These are phyloP conservation scores for Collybia mongolica DNA, from an alignment of 768 basidiomycete genomes.

Conservation along the genomic window DNA sequence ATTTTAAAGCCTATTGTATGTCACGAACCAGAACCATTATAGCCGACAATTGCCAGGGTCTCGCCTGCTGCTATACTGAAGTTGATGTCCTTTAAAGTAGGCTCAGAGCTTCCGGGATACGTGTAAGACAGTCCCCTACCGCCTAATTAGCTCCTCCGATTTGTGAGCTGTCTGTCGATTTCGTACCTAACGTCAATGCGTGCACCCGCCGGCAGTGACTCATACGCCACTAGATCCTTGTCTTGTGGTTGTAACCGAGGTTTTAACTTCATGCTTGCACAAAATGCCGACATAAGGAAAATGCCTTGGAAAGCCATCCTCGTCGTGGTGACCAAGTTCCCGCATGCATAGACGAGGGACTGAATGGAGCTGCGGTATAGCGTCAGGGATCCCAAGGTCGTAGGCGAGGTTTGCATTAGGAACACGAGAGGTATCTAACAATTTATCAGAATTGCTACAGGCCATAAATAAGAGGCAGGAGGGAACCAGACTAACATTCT, in stretches of 20 bases:
- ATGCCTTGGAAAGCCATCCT: constrained; percentile 83
- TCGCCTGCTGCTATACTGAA: constrained; percentile 74
- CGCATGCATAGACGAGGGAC: constrained; percentile 63
- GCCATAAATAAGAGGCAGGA: constrained; percentile 15
- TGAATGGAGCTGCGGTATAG: constrained; percentile 80
- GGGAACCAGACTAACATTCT: constrained; percentile 57
- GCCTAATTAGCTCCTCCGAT: constrained; percentile 7
- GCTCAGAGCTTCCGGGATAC: constrained; percentile 72
- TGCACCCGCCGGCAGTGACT: constrained; percentile 52
- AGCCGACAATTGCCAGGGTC: constrained; percentile 82
- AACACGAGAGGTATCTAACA: constrained; percentile 72
- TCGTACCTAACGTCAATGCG: constrained; percentile 68
- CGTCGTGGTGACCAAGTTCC: constrained; percentile 59
- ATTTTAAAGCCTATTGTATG: neutral
- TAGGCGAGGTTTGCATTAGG: constrained; percentile 66
- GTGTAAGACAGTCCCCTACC: constrained; percentile 56
- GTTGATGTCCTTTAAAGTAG: constrained; percentile 68
- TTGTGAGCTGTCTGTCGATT: constrained; percentile 6
- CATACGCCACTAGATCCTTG: constrained; percentile 50
- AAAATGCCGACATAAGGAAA: constrained; percentile 86
- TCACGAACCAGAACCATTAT: constrained; percentile 75
- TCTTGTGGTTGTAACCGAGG: constrained; percentile 64
- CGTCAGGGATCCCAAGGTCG: constrained; percentile 79
- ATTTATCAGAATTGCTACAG: constrained; percentile 13
- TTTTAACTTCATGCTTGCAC: constrained; percentile 69